Evolutionary conservation across 225 moss, liverwort and hornwort genomes (phyloP), one percentile per base, ranked within the genome.

Genomic region (Asterella californica): DNA sequence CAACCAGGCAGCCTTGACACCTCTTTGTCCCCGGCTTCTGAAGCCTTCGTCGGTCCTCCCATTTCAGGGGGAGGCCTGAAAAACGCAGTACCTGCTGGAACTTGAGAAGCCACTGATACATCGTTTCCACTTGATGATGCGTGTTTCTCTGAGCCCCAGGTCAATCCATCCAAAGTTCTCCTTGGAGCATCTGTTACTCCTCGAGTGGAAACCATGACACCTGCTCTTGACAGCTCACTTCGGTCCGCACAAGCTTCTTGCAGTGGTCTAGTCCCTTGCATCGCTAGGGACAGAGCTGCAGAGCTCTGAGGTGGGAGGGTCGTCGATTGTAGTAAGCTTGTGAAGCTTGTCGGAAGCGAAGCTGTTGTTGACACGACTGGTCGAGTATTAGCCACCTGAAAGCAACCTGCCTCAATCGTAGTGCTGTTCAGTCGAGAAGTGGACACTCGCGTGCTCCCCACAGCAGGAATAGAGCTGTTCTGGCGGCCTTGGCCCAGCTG

Each of bases 191-290:
- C 69, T 25, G 42, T 70, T 38, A 48, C 1, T 27, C 5, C 52
- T 21, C 46, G 24, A 18, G n/a, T 11, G n/a, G 79, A 36, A 0
- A 8, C 22, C 19, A 24, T 21, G 12, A 34, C 25, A 38, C 22
- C 36, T 25, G 17, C 78, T 69, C 79, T 79, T 52, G 68, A 38
- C n/a, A 55, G 66, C 52, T 79, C 79, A 21, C 1, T 72, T 61
- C 72, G 38, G 45, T 80, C 80, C 5, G 29, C 48, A 46, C 27
- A 54, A 21, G 71, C 32, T 15, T 73, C 72, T 55, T 80, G 72
- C 62, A 80, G 37, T 2, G 80, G 73, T 73, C 73, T 73, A 42
- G 72, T 80, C 1, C 80, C 80, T 73, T 73, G 80, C 80, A 80
- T 80, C 11, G 80, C 80, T 30, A 80, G 71, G 21, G 80, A 57